Evolutionary conservation across 192 early-diverging fungal species (phyloP).

Genomic region (Dimargaris xerosporica): DNA sequence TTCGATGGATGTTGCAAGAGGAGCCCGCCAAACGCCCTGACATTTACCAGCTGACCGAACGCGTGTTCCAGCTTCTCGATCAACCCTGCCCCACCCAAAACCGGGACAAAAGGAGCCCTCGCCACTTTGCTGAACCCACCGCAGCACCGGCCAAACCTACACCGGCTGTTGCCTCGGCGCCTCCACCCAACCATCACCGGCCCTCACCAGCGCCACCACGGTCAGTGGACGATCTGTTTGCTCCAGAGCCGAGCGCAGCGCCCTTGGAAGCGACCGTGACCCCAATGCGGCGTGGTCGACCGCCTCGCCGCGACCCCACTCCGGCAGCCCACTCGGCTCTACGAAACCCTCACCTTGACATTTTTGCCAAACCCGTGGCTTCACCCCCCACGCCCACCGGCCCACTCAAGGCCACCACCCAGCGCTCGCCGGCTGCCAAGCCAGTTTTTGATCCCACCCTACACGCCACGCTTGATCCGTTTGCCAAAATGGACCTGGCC

Average conservation of each 20-base stretch:
- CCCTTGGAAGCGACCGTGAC: conserved; percentile 23
- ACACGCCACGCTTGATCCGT: too few species aligned
- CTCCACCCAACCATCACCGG: too few species aligned
- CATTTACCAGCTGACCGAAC: conserved; percentile 61
- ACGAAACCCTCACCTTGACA: too few species aligned
- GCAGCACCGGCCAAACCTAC: conserved; percentile 11
- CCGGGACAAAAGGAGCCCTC: conserved; percentile 11
- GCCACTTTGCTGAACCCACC: neutral
- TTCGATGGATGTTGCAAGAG: conserved; percentile 58
- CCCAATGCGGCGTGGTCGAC: conserved; percentile 86
- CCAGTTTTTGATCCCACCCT: too few species aligned
- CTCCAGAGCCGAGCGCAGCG: too few species aligned
- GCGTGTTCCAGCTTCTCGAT: conserved; percentile 44
- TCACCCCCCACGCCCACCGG: too few species aligned
- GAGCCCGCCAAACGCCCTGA: conserved; percentile 60
- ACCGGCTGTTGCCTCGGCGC: neutral
- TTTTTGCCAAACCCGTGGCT: too few species aligned
- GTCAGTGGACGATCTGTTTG: neutral
- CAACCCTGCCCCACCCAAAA: conserved; percentile 46
- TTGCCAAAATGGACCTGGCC: too few species aligned
- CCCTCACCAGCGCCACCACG: neutral
- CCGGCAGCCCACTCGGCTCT: too few species aligned
- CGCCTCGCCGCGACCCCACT: conserved; percentile 18
- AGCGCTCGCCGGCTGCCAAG: too few species aligned
- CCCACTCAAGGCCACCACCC: too few species aligned